Conservation (phyloP, 371 early-diverging fungal species). For the Polyrhizophydium stewartii region DNA sequence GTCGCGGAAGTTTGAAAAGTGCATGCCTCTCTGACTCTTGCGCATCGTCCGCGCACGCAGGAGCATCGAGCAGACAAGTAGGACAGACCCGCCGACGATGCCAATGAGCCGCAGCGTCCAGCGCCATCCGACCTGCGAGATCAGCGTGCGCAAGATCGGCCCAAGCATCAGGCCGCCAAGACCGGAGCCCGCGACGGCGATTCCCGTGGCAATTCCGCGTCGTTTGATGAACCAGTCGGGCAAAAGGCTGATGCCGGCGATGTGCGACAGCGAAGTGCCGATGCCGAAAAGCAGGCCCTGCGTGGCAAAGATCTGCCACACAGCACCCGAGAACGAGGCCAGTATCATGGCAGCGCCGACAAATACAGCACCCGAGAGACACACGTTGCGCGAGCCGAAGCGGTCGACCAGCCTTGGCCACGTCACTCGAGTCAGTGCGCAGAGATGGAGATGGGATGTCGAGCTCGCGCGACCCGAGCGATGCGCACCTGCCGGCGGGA, state of each 20-base stretch:
- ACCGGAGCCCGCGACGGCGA: slow-evolving; percentile 70
- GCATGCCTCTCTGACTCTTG: not conserved
- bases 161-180: slow-evolving; percentile 72
- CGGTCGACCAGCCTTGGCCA: slow-evolving; percentile 10
- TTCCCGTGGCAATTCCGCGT: slow-evolving; percentile 73
- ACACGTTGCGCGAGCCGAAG: slow-evolving; percentile 8
- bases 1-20: slow-evolving; percentile 4
- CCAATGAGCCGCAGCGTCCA: slow-evolving; percentile 54
- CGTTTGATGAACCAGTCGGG: slow-evolving; percentile 68
- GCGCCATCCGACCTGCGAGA: slow-evolving; percentile 49
- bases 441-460: too few relatives aligned
- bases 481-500: slow-evolving; percentile 11
- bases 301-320: slow-evolving; percentile 24
- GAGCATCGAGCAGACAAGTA: not conserved
- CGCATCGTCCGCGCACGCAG: not conserved
- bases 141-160: slow-evolving; percentile 56
- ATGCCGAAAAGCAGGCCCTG: slow-evolving; percentile 32
- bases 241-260: slow-evolving; percentile 63
- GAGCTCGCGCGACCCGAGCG: too few relatives aligned
- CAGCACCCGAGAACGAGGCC: slow-evolving; percentile 16
- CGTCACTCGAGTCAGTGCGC: too few relatives aligned
- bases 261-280: slow-evolving; percentile 63
- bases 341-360: slow-evolving; percentile 7
- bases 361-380: slow-evolving; percentile 4
- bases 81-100: slow-evolving; percentile 2